Percentiles rank a stretch among this genome's conserved stretches.
Conservation (phyloP, 1,284 basidiomycete genomes). For the Quambalaria eucalypti region DNA sequence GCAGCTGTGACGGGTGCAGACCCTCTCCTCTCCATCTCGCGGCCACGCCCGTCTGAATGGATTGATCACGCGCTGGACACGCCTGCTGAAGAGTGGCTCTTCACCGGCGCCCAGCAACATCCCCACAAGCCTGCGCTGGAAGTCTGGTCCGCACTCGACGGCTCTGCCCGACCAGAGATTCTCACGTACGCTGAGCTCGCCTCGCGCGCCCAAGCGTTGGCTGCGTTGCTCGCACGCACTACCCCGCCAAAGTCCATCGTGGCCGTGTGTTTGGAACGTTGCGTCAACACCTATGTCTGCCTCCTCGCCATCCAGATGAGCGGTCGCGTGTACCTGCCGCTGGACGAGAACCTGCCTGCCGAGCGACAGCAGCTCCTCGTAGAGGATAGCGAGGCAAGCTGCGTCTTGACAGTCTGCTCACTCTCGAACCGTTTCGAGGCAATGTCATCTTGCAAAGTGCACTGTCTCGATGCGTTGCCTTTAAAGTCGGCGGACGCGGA, state of each 20-base stretch:
- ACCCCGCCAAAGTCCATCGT: conserved; percentile 21
- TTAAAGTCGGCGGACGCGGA: no score
- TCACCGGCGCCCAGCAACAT: background rate
- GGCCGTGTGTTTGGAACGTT: conserved; percentile 29
- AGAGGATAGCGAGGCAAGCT: conserved; percentile 21
- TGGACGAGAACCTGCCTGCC: conserved; percentile 40
- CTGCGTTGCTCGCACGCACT: conserved; percentile 5
- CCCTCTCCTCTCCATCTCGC: background rate
- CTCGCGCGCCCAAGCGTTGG: conserved; percentile 10
- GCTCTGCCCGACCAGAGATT: background rate
- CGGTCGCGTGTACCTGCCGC: conserved; percentile 40
- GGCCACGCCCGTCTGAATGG: background rate
- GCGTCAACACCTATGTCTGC: conserved; percentile 27
- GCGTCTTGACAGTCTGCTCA: conserved; percentile 6
- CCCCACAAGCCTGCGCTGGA: conserved; percentile 12
- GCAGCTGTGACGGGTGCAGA: background rate
- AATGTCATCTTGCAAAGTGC: background rate
- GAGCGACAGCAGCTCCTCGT: conserved; percentile 39
- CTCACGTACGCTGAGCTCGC: conserved; percentile 26
- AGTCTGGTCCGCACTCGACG: conserved; percentile 13
- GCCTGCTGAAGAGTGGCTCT: background rate
- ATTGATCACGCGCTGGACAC: background rate
- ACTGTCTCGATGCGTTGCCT: background rate
- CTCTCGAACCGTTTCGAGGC: background rate
- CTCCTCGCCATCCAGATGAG: conserved; percentile 30